A percentile compares a stretch with the other conserved stretches of the same genome.
These are phyloP conservation scores for Prunus mume DNA, from an alignment of 306 rosid species.

Conservation along the genomic window DNA sequence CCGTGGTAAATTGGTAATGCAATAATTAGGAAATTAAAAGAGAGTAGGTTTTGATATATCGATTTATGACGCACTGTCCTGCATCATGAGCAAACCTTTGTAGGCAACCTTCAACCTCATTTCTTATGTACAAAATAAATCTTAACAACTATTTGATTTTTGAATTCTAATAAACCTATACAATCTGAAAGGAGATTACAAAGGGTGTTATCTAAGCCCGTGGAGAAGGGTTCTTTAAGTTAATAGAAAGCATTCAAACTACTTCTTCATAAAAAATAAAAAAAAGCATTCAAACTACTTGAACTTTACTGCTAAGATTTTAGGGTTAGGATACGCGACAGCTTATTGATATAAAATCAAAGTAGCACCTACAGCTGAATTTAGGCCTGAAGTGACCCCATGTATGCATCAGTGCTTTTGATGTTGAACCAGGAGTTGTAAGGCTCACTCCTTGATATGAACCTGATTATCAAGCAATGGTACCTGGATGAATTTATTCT, in stretches of 20 bases:
- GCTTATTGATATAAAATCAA: not conserved
- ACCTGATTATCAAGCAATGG: not conserved
- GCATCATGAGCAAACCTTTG: too few species aligned
- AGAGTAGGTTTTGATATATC: too few species aligned
- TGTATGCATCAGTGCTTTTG: conserved; percentile 2
- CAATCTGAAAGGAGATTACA: too few species aligned
- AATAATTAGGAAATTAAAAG: too few species aligned
- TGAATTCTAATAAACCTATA: too few species aligned
- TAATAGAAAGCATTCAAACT: not conserved
- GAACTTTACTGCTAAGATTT: conserved; percentile 1
- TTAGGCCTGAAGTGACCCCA: not conserved
- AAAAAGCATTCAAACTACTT: not conserved
- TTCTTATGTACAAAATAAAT: too few species aligned
- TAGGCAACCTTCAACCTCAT: too few species aligned
- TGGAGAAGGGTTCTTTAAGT: not conserved
- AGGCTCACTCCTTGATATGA: not conserved
- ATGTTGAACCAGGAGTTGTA: not conserved
- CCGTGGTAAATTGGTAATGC: too few species aligned
- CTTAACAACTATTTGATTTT: too few species aligned
- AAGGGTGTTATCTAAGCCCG: too few species aligned
- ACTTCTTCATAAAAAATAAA: not conserved
- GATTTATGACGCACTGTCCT: too few species aligned
- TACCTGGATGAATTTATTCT: not conserved
- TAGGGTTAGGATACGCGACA: not conserved
- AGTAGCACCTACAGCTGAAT: not conserved